Evolutionary conservation across 306 rosid species (phyloP), one percentile per base, ranked within the genome.

Genomic region (Parietaria judaica): DNA sequence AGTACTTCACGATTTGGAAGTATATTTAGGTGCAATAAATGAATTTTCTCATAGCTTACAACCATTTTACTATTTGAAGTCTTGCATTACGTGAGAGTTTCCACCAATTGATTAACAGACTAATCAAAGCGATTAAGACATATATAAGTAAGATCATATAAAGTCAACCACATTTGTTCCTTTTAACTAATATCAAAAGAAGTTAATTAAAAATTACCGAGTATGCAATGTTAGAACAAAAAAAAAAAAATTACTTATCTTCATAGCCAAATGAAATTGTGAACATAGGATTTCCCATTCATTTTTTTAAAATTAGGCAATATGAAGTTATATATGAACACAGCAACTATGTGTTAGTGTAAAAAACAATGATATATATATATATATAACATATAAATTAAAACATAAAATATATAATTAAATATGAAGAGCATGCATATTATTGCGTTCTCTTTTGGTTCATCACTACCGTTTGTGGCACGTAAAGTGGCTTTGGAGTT

Each of bases 31-130:
- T 39, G 44, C 44, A 7, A 49, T 49, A 49, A 49, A 3, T 9
- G 14, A 9, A 3, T 3, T 6, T 9, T 6, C 6, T 6, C 3
- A 14, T 10, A 49, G 6, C 14, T 49, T 3, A 49, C 12, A 48
- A 7, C 58, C 47, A 63, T 5, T 63, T 63, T 44, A 43, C 51
- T 55, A n/a, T 43, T 44, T 11, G 61, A 66, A 61, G 35, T 62
- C 35, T 55, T 51, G 44, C 44, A 66, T 6, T 14, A 16, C 23
- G 7, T 39, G 10, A n/a, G n/a, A n/a, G n/a, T n/a, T n/a, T n/a
- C 36, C 23, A 54, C 41, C 11, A 44, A 5, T 23, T 10, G 17
- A n/a, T 38, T 48, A 36, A 36, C 4, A 10, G 58, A 39, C 44
- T 44, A 66, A 54, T 66, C 62, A 37, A 53, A 12, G 31, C 0